These are phyloP conservation scores for Rutstroemia sp. DNA, from an alignment of 2,329 filamentous ascomycete genomes.

Conservation along the genomic window DNA sequence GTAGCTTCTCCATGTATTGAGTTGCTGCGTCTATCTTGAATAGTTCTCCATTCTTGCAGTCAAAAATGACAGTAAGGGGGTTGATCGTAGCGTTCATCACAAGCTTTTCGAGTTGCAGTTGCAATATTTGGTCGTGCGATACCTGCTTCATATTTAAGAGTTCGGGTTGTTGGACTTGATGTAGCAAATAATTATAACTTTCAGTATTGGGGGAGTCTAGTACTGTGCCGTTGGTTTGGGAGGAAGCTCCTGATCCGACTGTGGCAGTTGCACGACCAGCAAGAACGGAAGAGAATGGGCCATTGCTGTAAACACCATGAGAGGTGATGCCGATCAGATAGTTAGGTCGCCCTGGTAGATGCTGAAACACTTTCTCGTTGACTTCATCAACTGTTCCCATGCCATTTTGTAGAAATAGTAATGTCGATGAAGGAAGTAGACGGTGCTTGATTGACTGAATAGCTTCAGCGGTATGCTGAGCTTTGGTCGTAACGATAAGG, in stretches of 20 bases:
- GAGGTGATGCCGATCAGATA: conserved; percentile 63
- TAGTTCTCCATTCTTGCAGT: conserved; percentile 71
- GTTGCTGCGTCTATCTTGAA: conserved; percentile 51
- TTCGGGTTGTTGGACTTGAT: conserved; percentile 37
- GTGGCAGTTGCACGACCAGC: conserved; percentile 42
- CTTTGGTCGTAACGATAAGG: conserved; percentile 78
- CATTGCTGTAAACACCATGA: conserved; percentile 47
- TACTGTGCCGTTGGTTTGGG: conserved; percentile 7
- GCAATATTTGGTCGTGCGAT: conserved; percentile 39
- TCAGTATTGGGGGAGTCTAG: not conserved
- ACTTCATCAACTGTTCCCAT: conserved; percentile 64
- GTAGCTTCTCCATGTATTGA: conserved; percentile 35
- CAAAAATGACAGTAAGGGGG: conserved; percentile 72
- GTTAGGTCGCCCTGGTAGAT: conserved; percentile 51
- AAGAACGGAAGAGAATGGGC: conserved; percentile 45
- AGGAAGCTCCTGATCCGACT: conserved; percentile 33
- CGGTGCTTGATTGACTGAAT: conserved; percentile 52
- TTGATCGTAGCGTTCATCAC: conserved; percentile 77
- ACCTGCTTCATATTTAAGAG: conserved; percentile 37
- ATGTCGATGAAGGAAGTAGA: conserved; percentile 55
- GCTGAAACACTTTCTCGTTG: conserved; percentile 49
- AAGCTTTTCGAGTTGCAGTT: conserved; percentile 77
- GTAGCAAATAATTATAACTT: conserved; percentile 9
- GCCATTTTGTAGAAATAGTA: conserved; percentile 84
- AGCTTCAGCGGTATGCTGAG: conserved; percentile 58